phyloP scores from a whole-genome alignment of 2,329 filamentous ascomycete species.

The Epichloe bromicola region DNA sequence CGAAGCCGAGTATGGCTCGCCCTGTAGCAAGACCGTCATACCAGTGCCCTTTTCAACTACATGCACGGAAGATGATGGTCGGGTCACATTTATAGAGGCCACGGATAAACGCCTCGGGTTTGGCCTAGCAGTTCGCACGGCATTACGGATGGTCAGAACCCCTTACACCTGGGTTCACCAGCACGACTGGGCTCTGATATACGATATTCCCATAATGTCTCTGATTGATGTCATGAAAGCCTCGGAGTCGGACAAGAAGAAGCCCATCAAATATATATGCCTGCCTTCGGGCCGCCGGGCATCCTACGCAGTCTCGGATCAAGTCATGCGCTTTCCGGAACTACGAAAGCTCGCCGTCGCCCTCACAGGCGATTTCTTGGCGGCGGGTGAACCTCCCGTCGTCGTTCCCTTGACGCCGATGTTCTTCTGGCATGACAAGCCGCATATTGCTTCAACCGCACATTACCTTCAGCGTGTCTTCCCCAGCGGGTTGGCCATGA shows the following conservation, averaged over 20 bases:
- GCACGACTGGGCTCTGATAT: slow-evolving; percentile 40
- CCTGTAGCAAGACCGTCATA: slow-evolving; percentile 17
- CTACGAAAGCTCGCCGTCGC: slow-evolving; percentile 28
- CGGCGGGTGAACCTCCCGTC: slow-evolving; percentile 13
- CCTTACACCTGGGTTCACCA: slow-evolving; percentile 45
- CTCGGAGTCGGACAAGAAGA: neutral
- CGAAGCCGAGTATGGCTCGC: slow-evolving; percentile 36
- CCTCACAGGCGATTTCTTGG: slow-evolving; percentile 28
- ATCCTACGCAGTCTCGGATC: slow-evolving; percentile 33
- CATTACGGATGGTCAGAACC: slow-evolving; percentile 31
- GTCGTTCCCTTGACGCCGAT: slow-evolving; percentile 34
- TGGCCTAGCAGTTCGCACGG: slow-evolving; percentile 39
- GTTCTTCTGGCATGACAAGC: slow-evolving; percentile 48
- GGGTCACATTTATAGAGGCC: slow-evolving; percentile 36
- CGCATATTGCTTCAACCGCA: slow-evolving; percentile 33
- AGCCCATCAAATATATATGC: slow-evolving; percentile 37
- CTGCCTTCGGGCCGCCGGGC: slow-evolving; percentile 38
- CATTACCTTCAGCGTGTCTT: slow-evolving; percentile 40
- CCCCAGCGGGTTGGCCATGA: slow-evolving; percentile 33
- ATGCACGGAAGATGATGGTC: slow-evolving; percentile 17
- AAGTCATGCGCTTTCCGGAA: slow-evolving; percentile 29
- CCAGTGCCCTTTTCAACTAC: slow-evolving; percentile 7
- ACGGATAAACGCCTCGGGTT: slow-evolving; percentile 35
- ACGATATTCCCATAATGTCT: slow-evolving; percentile 29
- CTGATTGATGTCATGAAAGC: slow-evolving; percentile 33